Conservation (phyloP, 257 asterid species). For the Solanum medicagineum region DNA sequence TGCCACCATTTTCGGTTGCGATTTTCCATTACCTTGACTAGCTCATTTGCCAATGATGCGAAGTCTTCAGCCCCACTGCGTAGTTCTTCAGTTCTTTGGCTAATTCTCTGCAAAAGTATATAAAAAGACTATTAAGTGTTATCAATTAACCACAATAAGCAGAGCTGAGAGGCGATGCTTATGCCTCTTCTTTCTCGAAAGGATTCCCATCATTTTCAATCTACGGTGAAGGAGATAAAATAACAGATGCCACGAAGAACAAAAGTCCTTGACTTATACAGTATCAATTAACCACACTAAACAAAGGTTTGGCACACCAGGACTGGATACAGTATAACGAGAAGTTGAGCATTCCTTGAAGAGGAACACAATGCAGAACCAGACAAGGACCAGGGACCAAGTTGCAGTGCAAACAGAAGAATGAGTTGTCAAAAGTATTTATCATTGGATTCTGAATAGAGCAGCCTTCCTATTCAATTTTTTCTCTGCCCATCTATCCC, state of each 20-base stretch:
- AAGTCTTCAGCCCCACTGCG: constrained; percentile 79
- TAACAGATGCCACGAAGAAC: too few relatives aligned
- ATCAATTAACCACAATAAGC: background rate
- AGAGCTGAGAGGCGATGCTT: too few relatives aligned
- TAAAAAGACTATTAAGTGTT: background rate
- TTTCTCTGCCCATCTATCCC: background rate
- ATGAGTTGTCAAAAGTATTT: background rate
- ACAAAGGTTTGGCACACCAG: background rate
- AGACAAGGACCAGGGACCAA: background rate
- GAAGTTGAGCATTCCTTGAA: background rate
- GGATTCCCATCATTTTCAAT: too few relatives aligned
- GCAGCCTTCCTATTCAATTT: background rate
- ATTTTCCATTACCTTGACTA: constrained; percentile 74
- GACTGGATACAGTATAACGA: background rate
- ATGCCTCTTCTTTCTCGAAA: too few relatives aligned
- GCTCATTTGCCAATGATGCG: constrained; percentile 83
- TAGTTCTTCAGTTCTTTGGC: constrained; percentile 62
- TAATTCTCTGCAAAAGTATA: constrained; percentile 44
- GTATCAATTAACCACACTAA: background rate
- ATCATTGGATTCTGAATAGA: background rate
- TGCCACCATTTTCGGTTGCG: constrained; percentile 90
- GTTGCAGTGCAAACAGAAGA: background rate
- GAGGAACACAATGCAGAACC: background rate
- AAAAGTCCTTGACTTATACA: background rate
- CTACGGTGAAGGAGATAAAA: too few relatives aligned